Conservation (phyloP, 164 flowering plant genomes). For the Brasenia schreberi region DNA sequence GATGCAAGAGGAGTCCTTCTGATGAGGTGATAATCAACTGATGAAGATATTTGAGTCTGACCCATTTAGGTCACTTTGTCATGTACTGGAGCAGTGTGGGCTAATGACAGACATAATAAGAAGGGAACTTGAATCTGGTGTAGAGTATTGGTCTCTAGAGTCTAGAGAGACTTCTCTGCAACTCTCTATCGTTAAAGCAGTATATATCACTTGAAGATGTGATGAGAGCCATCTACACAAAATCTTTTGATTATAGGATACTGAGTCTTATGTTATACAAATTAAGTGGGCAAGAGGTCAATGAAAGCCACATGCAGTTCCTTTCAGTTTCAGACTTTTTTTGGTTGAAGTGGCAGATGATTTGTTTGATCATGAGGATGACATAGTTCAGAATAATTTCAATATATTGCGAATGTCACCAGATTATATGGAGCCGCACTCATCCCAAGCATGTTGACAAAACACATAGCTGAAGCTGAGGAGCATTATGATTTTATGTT, state of each 20-base stretch:
- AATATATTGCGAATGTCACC: slow-evolving; percentile 88
- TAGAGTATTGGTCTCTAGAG: slow-evolving; percentile 90
- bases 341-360: slow-evolving; percentile 93
- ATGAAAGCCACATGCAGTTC: slow-evolving; percentile 85
- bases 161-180: slow-evolving; percentile 79
- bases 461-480: slow-evolving; percentile 67
- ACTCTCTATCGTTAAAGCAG: slow-evolving; percentile 25
- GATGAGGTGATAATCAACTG: not conserved
- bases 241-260: slow-evolving; percentile 89
- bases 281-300: slow-evolving; percentile 50
- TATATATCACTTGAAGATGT: slow-evolving; percentile 60
- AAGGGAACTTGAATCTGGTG: slow-evolving; percentile 57
- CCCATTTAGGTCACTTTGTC: slow-evolving; percentile 47
- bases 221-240: slow-evolving; percentile 68
- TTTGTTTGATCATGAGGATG: slow-evolving; percentile 60
- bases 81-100: slow-evolving; percentile 40
- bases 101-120: slow-evolving; percentile 52
- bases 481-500: slow-evolving; percentile 42
- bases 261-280: slow-evolving; percentile 77
- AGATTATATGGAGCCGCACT: slow-evolving; percentile 62
- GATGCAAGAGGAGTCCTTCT: slow-evolving; percentile 10
- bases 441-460: slow-evolving; percentile 70
- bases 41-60: slow-evolving; percentile 5
- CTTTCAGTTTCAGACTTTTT: slow-evolving; percentile 79
- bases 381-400: slow-evolving; percentile 70